A percentile compares a stretch with the other conserved stretches of the same genome.
Evolutionary conservation across 1,284 basidiomycete genomes (phyloP).

Genomic region (Chalciporus sp.): DNA sequence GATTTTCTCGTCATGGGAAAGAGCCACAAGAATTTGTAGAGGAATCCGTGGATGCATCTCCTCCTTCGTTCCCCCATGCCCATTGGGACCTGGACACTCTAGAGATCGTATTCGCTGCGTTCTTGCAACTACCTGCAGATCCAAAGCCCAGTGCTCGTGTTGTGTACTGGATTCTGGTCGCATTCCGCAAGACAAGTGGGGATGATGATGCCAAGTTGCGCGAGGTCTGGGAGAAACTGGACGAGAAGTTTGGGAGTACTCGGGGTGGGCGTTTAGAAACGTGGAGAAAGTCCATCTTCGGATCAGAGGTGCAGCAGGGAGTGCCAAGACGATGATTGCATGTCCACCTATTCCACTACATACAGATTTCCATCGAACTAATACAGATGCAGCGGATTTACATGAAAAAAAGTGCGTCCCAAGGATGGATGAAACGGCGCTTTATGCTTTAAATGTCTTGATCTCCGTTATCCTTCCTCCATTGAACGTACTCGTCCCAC

Average conservation of each 20-base stretch:
- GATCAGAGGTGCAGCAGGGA: conserved; percentile 9
- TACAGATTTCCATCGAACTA: conserved; percentile 7
- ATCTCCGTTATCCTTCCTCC: conserved; percentile 59
- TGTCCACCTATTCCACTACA: conserved; percentile 1
- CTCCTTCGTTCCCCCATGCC: conserved; percentile 11
- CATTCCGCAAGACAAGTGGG: conserved; percentile 60
- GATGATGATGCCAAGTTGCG: conserved; percentile 50
- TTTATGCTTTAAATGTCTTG: conserved; percentile 24
- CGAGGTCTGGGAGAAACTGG: conserved; percentile 56
- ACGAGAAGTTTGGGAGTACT: conserved; percentile 48
- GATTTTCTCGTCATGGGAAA: conserved; percentile 66
- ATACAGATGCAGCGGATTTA: conserved; percentile 14
- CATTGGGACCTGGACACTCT: conserved; percentile 62
- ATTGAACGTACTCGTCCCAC: conserved; percentile 79
- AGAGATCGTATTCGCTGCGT: conserved; percentile 55
- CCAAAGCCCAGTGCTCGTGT: conserved; percentile 46
- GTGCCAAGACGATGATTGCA: background rate
- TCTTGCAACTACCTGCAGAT: conserved; percentile 51
- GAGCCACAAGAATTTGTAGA: conserved; percentile 1
- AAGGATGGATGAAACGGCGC: background rate
- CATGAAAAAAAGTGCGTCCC: conserved; percentile 3
- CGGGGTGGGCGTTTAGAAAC: conserved; percentile 54
- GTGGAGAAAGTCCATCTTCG: conserved; percentile 40
- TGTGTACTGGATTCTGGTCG: conserved; percentile 66
- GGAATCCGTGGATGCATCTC: background rate